These are phyloP conservation scores for Xerocomellus intermedius DNA, from an alignment of 768 basidiomycete species.

Conservation along the genomic window DNA sequence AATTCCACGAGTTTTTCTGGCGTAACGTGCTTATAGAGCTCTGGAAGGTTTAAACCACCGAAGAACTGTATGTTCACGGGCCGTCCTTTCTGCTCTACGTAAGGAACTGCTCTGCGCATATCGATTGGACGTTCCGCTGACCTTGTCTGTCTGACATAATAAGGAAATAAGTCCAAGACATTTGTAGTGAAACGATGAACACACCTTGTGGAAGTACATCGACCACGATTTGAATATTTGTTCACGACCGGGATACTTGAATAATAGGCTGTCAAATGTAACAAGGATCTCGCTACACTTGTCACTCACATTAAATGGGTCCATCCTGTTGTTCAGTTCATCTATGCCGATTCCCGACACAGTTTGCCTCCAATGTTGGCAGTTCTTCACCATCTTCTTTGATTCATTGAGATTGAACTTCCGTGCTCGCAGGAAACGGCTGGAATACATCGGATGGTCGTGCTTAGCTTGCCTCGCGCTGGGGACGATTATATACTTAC, in stretches of 20 bases:
- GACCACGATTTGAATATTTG: slow-evolving; percentile 76
- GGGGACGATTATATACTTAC: slow-evolving; percentile 36
- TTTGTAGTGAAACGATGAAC: slow-evolving; percentile 8
- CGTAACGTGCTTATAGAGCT: slow-evolving; percentile 54
- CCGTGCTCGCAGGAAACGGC: slow-evolving; percentile 76
- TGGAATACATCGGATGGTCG: slow-evolving; percentile 24
- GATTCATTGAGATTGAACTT: slow-evolving; percentile 58
- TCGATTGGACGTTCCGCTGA: slow-evolving; percentile 22
- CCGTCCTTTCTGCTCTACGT: slow-evolving; percentile 53
- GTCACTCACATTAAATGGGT: slow-evolving; percentile 66
- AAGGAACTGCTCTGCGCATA: not conserved
- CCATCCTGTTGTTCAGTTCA: slow-evolving; percentile 55
- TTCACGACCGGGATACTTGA: slow-evolving; percentile 67
- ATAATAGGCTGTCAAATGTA: not conserved
- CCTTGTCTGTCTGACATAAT: slow-evolving; percentile 61
- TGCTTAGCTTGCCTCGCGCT: slow-evolving; percentile 4
- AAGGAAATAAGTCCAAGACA: not conserved
- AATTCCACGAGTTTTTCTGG: slow-evolving; percentile 64
- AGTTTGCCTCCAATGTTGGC: slow-evolving; percentile 66
- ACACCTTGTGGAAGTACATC: slow-evolving; percentile 74
- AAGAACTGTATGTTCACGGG: slow-evolving; percentile 69
- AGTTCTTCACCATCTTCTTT: slow-evolving; percentile 64
- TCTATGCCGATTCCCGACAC: slow-evolving; percentile 67
- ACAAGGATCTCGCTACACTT: not conserved
- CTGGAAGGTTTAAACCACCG: slow-evolving; percentile 55